These are phyloP conservation scores for Penicillium nucicola DNA, from an alignment of 495 filamentous ascomycete genomes.

Conservation along the genomic window DNA sequence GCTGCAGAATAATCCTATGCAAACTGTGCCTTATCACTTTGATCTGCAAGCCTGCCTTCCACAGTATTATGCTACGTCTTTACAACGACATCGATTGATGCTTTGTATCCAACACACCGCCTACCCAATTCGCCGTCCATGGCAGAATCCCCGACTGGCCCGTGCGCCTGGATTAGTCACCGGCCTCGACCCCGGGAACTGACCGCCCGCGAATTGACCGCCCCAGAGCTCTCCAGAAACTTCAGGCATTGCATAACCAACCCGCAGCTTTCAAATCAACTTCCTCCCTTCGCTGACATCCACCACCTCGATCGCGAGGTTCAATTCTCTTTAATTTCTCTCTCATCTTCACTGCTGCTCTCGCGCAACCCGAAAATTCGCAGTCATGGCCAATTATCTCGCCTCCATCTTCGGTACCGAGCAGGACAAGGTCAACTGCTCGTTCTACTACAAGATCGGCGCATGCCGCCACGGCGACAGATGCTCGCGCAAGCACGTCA, in stretches of 20 bases:
- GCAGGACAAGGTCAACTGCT: constrained; percentile 91
- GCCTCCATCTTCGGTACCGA: constrained; percentile 99
- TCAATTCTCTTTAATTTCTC: no score
- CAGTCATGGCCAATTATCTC: constrained; percentile 87
- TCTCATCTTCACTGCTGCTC: background rate
- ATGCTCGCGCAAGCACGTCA: constrained; percentile 97
- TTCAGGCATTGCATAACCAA: constrained; percentile 30
- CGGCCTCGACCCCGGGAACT: constrained; percentile 2
- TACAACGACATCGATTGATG: no score
- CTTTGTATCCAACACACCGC: no score
- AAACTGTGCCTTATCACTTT: no score
- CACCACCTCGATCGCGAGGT: background rate
- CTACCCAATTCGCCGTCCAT: no score
- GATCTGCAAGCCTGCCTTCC: no score
- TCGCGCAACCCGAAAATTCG: background rate
- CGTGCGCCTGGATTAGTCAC: constrained; percentile 41
- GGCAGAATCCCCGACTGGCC: no score
- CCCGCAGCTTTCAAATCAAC: constrained; percentile 11
- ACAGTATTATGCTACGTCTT: no score
- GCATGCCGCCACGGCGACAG: constrained; percentile 97
- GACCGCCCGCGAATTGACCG: no score
- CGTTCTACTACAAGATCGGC: constrained; percentile 95
- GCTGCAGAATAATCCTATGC: no score
- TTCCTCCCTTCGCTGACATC: constrained; percentile 1
- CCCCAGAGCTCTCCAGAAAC: constrained; percentile 44